Base-by-base conservation (phyloP, 805 yeast species). In the Blastobotrys americana region DNA sequence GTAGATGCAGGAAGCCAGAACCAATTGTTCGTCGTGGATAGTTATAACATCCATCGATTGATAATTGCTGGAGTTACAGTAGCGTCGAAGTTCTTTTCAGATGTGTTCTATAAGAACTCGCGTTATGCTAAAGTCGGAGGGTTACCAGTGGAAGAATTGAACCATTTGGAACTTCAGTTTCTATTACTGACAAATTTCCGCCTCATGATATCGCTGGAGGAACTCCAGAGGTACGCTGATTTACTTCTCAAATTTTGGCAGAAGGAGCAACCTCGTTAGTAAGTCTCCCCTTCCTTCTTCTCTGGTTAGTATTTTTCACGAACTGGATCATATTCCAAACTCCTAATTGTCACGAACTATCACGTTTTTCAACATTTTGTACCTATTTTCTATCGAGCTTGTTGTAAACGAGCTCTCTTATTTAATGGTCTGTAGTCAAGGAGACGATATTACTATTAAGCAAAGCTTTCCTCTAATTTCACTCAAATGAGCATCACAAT, bases 61-160 rank as follows among this genome's bases (percentile, higher is more conserved):
- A 85, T 93, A 41, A 90, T 93, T 39, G 84, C 95, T 9, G 97
- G 97, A 3, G 82, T 93, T 48, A 90, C 99, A 0, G 97, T 93
- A 20, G 86, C 95, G 21, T 84, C 95, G 33, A 93, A 93, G 68
- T 90, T 90, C 63, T 89, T 89, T 63, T 81, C 90, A 56, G 97
- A 90, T 65, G 86, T 89, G 40, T 90, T 89, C 59, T 90, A 90
- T 71, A 90, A 90, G 60, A 90, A 90, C 62, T 80, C 93, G 44
- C 75, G 97, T 51, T 90, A 90, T 63, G 96, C 97, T 8, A 85
- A 89, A 62, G 69, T 90, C 37, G 97, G 97, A 4, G 97, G 97
- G 0, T 72, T 90, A 44, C 95, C 97, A 5, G 71, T 88, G 46
- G 95, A 86, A 45, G 99, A 93, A 62, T 72, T 93, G 60, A 93